These are phyloP conservation scores for Fusarium continuum DNA, from an alignment of 2,329 filamentous ascomycete genomes.

Conservation along the genomic window DNA sequence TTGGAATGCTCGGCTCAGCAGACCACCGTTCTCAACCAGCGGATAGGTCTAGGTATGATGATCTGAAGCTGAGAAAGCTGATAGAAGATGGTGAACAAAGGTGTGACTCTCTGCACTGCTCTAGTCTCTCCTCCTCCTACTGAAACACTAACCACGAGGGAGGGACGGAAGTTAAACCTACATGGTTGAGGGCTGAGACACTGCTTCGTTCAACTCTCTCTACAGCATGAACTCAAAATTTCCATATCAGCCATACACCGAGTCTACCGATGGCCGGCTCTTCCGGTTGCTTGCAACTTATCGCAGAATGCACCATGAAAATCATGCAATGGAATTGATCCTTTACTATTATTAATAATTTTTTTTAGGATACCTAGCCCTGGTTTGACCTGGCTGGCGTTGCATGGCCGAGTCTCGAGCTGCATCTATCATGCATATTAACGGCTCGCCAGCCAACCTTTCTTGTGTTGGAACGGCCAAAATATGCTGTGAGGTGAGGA, in stretches of 20 bases:
- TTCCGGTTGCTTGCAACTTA: conserved; percentile 19
- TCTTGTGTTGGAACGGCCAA: background rate
- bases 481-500: background rate
- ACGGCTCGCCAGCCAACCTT: conserved; percentile 1
- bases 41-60: too few relatives aligned
- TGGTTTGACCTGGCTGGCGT: background rate
- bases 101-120: background rate
- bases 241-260: background rate
- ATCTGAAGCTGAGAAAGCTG: background rate
- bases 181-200: background rate
- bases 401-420: background rate
- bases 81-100: conserved; percentile 1
- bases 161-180: conserved; percentile 5
- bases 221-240: conserved; percentile 29
- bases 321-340: conserved; percentile 3
- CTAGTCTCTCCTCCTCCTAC: conserved; percentile 2
- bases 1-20: too few relatives aligned
- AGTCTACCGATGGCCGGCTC: conserved; percentile 10
- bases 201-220: background rate
- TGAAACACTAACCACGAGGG: conserved; percentile 5
- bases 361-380: conserved; percentile 2
- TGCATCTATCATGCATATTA: background rate
- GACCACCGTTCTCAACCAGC: background rate
- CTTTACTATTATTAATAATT: background rate
- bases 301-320: background rate